phyloP scores from a whole-genome alignment of 2,329 filamentous ascomycete species.

The Pseudocercospora cruenta region DNA sequence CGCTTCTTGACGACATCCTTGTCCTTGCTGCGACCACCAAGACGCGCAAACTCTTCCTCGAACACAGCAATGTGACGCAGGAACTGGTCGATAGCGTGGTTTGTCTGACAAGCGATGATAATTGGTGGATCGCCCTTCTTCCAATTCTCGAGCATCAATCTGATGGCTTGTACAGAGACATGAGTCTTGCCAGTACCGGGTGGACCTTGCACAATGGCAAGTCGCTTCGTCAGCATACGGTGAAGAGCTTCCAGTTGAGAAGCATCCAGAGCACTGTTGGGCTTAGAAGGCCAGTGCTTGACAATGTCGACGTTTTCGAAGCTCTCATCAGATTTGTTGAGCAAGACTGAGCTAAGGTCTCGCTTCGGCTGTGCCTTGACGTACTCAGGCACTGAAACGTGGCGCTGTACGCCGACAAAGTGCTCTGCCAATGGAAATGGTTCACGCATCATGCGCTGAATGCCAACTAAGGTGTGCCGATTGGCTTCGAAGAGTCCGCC shows the following conservation, averaged over 20 bases:
- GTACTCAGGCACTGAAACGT: conserved; percentile 57
- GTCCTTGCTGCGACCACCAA: conserved; percentile 72
- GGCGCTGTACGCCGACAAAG: conserved; percentile 54
- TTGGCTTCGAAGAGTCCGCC: conserved; percentile 76
- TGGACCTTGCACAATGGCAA: conserved; percentile 82
- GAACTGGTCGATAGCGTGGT: conserved; percentile 86
- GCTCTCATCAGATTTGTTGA: conserved; percentile 38
- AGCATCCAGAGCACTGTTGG: conserved; percentile 61
- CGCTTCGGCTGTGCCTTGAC: conserved; percentile 53
- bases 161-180: conserved; percentile 73
- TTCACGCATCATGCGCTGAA: conserved; percentile 68
- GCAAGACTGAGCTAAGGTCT: conserved; percentile 49
- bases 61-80: conserved; percentile 66
- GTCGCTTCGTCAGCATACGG: conserved; percentile 69
- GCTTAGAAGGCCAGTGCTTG: conserved; percentile 55
- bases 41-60: conserved; percentile 64
- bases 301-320: conserved; percentile 59
- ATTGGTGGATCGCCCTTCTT: conserved; percentile 65
- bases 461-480: conserved; percentile 70
- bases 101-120: conserved; percentile 82
- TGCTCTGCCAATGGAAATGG: conserved; percentile 65
- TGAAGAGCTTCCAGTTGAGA: conserved; percentile 72
- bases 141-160: conserved; percentile 65
- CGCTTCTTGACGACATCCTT: conserved; percentile 63
- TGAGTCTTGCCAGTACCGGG: conserved; percentile 79